These are phyloP conservation scores for Prosopis cineraria DNA, from an alignment of 306 rosid genomes.

Conservation along the genomic window DNA sequence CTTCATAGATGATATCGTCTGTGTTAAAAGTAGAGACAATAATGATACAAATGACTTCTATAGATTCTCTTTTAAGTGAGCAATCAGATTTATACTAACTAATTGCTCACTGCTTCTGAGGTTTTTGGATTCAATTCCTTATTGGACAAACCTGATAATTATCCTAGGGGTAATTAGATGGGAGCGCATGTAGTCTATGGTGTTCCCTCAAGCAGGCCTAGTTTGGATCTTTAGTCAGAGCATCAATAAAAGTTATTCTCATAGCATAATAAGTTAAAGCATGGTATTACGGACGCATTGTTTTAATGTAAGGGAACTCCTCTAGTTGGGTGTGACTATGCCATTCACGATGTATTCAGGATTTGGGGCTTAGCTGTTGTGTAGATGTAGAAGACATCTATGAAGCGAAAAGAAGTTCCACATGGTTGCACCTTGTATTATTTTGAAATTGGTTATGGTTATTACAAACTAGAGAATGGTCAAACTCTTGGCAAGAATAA, in stretches of 20 bases:
- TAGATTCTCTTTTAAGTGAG: neutral
- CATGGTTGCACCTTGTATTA: neutral
- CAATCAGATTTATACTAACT: too few relatives aligned
- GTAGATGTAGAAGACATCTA: neutral
- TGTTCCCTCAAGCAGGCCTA: neutral
- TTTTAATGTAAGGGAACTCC: conserved; percentile 4
- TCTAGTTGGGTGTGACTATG: neutral
- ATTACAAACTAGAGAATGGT: neutral
- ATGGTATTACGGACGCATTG: neutral
- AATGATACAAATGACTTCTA: neutral
- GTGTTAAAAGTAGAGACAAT: conserved; percentile 13
- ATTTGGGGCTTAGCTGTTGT: neutral
- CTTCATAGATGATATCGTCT: conserved; percentile 2
- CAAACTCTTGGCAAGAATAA: conserved; percentile 15
- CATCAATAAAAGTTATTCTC: neutral
- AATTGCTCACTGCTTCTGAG: too few relatives aligned
- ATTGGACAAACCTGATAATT: neutral
- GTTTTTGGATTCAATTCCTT: conserved; percentile 23
- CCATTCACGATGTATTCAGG: neutral
- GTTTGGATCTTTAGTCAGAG: neutral
- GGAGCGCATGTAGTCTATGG: neutral
- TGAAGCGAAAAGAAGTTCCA: neutral
- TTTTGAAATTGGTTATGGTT: neutral
- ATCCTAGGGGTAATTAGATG: too few relatives aligned
- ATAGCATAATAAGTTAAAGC: neutral